Conservation (phyloP, 345 rosid species). For the Citrus inodora region DNA sequence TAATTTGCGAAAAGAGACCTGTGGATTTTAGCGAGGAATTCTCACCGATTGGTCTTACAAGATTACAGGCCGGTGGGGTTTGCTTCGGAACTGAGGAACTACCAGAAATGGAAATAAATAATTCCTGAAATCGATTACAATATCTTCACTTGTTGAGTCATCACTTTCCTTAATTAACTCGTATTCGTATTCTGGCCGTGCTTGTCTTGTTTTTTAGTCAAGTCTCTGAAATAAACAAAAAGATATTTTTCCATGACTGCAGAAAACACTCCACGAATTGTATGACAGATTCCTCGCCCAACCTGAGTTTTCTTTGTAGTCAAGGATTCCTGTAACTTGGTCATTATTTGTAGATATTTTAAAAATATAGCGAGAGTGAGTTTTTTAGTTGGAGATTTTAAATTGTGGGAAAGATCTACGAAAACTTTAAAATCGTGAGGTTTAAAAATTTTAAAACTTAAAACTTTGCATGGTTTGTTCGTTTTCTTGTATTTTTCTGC, state of each 20-base stretch:
- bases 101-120: neutral
- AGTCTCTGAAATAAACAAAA: conserved; percentile 9
- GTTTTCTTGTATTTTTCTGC: rapidly evolving
- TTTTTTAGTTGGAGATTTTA: too few relatives aligned
- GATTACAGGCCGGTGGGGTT: neutral
- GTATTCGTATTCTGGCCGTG: neutral
- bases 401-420: rapidly evolving
- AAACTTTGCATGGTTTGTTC: too few relatives aligned
- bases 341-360: too few relatives aligned
- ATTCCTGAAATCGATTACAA: neutral
- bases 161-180: neutral
- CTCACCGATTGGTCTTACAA: neutral
- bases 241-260: neutral
- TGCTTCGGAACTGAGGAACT: conserved; percentile 2
- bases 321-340: neutral
- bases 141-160: neutral
- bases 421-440: rapidly evolving
- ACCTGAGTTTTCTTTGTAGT: neutral
- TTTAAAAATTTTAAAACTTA: too few relatives aligned
- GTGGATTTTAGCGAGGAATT: neutral
- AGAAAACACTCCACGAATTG: conserved; percentile 10
- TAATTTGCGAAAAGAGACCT: neutral
- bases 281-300: conserved; percentile 5
- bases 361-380: too few relatives aligned
- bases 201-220: neutral